Percentiles rank a stretch among this genome's conserved stretches.
Conservation (phyloP, 331 rosid genomes). For the Malus hybrid region DNA sequence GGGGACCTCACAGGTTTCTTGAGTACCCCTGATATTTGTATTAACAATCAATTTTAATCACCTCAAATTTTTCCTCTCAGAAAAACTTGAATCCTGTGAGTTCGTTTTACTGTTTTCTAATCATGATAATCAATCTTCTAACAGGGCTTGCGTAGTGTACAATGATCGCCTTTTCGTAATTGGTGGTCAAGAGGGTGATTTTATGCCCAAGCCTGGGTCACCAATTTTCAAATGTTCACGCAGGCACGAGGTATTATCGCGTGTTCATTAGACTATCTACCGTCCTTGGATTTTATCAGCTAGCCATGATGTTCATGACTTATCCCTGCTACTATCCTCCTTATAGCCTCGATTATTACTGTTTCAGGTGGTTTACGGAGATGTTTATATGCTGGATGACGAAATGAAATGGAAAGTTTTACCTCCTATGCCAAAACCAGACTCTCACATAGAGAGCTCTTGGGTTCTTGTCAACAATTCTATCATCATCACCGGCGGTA, state of each 20-base stretch:
- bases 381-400: constrained; percentile 73
- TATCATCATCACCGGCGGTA: constrained; percentile 68
- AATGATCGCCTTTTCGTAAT: constrained; percentile 61
- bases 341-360: background rate
- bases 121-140: constrained; percentile 6
- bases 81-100: background rate
- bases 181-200: constrained; percentile 98
- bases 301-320: too few relatives aligned
- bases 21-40: background rate
- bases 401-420: constrained; percentile 78
- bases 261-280: background rate
- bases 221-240: constrained; percentile 96
- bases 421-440: constrained; percentile 75
- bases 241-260: constrained; percentile 56
- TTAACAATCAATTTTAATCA: background rate
- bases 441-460: constrained; percentile 84
- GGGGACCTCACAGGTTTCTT: constrained; percentile 87
- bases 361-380: constrained; percentile 70
- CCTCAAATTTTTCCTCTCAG: background rate
- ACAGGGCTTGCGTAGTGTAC: constrained; percentile 65
- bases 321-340: background rate
- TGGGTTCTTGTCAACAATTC: constrained; percentile 76
- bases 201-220: constrained; percentile 91
- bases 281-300: background rate
- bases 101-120: background rate